Percentiles rank a stretch among this genome's conserved stretches.
These are phyloP conservation scores for Globisporangium polare DNA, from an alignment of 352 stramenopile genomes.

Conservation along the genomic window DNA sequence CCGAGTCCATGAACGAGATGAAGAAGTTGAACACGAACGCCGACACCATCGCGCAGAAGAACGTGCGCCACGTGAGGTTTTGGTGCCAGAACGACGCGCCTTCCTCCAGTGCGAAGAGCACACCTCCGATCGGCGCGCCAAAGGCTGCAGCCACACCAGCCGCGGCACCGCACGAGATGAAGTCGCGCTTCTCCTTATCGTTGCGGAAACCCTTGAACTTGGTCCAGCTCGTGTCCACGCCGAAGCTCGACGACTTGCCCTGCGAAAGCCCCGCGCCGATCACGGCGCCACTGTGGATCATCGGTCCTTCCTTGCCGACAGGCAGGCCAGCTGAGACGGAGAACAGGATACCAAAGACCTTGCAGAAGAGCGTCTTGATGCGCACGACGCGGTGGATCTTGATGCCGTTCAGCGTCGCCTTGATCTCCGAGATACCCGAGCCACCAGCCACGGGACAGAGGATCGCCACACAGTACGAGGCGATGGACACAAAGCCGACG, in stretches of 20 bases:
- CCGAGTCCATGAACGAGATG: conserved; percentile 79
- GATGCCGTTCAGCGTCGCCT: conserved; percentile 95
- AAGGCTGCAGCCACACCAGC: conserved; percentile 97
- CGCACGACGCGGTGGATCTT: conserved; percentile 80
- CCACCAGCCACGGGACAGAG: conserved; percentile 93
- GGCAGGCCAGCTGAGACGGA: conserved; percentile 80
- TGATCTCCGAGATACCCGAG: conserved; percentile 98
- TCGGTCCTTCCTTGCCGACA: conserved; percentile 91
- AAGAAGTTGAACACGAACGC: conserved; percentile 86
- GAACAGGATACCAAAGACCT: conserved; percentile 86
- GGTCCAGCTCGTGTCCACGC: conserved; percentile 84
- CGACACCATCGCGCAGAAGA: conserved; percentile 96
- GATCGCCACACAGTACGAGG: conserved; percentile 90
- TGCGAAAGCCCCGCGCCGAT: conserved; percentile 96
- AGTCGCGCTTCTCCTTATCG: conserved; percentile 95
- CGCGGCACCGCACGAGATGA: conserved; percentile 96
- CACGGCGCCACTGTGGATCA: conserved; percentile 90
- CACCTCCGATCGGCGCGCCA: conserved; percentile 96
- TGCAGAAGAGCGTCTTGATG: conserved; percentile 80
- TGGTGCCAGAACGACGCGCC: conserved; percentile 98
- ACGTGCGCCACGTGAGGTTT: conserved; percentile 96
- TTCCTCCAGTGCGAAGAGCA: conserved; percentile 98
- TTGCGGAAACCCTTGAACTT: conserved; percentile 93
- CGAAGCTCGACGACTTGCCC: conserved; percentile 87
- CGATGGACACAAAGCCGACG: conserved; percentile 90